A percentile compares a stretch with the other conserved stretches of the same genome.
Conservation (phyloP, 208 protist species). For the Wallacemonas rigidus region DNA sequence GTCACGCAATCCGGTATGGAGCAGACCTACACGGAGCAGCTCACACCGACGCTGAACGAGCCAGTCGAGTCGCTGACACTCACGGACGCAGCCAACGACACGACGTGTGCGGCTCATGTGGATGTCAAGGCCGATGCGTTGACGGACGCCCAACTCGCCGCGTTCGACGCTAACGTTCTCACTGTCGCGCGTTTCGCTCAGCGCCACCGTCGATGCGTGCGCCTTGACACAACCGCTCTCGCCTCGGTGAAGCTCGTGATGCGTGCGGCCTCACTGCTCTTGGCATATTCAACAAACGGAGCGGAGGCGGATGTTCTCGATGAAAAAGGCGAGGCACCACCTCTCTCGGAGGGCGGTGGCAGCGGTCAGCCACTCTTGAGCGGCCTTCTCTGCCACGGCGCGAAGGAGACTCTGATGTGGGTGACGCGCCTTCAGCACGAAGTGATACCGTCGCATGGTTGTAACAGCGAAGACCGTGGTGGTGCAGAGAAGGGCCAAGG, state of each 20-base stretch:
- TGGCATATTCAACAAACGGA: not conserved
- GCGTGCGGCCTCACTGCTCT: slow-evolving; percentile 21
- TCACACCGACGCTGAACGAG: not conserved
- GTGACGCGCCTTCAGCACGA: slow-evolving; percentile 16
- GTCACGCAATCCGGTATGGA: slow-evolving; percentile 10
- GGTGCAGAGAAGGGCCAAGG: not conserved
- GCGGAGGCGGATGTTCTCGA: too few relatives aligned
- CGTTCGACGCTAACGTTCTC: slow-evolving; percentile 28
- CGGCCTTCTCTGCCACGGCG: slow-evolving; percentile 24
- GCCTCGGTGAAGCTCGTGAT: slow-evolving; percentile 22
- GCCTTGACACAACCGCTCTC: slow-evolving; percentile 24
- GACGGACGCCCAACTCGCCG: slow-evolving; percentile 17
- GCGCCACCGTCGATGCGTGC: slow-evolving; percentile 19
- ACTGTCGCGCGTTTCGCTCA: slow-evolving; percentile 20
- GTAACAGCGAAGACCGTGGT: not conserved
- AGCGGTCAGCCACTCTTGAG: slow-evolving; percentile 14
- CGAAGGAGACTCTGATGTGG: slow-evolving; percentile 28
- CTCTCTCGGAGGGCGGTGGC: not conserved
- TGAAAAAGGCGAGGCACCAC: too few relatives aligned
- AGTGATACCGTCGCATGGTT: not conserved
- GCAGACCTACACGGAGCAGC: slow-evolving; percentile 28
- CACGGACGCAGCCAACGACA: not conserved
- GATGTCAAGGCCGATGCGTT: slow-evolving; percentile 9
- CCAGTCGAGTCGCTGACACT: slow-evolving; percentile 9
- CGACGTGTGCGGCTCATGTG: not conserved